Conservation (phyloP, 2,329 filamentous ascomycete genomes). For the Fusarium sp. region DNA sequence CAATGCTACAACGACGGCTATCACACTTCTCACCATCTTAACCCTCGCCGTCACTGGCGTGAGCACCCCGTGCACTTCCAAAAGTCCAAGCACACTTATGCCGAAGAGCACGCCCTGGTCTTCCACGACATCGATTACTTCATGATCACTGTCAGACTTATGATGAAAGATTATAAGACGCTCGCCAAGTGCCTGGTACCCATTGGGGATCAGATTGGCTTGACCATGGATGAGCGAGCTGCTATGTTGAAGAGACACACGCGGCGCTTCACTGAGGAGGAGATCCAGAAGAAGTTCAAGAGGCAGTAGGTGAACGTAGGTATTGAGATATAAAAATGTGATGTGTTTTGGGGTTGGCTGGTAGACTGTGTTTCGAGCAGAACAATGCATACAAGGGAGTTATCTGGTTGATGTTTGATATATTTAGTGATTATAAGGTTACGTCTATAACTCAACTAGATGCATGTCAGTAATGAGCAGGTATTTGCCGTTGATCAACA, state of each 20-base stretch:
- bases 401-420: background rate
- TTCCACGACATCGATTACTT: constrained; percentile 87
- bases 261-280: constrained; percentile 43
- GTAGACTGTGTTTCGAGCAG: background rate
- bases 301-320: background rate
- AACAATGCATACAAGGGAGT: constrained; percentile 16
- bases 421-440: background rate
- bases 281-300: constrained; percentile 44
- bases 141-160: constrained; percentile 76
- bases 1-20: constrained; percentile 88
- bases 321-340: background rate
- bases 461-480: background rate
- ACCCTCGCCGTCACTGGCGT: constrained; percentile 83
- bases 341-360: background rate
- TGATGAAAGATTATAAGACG: constrained; percentile 77
- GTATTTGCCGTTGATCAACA: background rate
- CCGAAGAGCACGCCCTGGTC: constrained; percentile 75
- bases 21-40: constrained; percentile 84
- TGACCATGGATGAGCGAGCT: constrained; percentile 65
- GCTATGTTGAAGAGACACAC: constrained; percentile 43
- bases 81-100: constrained; percentile 75
- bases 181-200: constrained; percentile 79
- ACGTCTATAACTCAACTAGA: background rate
- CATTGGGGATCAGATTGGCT: constrained; percentile 75
- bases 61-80: constrained; percentile 82